Conservation (phyloP, 345 rosid genomes). For the Eucalyptus urophylla region DNA sequence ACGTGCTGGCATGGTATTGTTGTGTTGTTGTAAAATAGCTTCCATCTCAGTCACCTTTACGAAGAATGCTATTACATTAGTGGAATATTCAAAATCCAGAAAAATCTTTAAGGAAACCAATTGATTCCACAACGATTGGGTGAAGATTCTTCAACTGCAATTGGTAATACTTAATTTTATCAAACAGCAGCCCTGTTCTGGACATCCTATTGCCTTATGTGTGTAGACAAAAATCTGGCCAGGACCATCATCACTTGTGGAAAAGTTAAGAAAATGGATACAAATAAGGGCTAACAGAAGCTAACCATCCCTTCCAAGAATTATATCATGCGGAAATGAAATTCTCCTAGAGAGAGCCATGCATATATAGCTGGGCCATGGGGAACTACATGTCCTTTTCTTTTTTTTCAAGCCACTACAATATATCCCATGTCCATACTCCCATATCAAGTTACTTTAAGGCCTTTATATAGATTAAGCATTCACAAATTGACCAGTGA, state of each 20-base stretch:
- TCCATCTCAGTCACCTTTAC: slow-evolving; percentile 94
- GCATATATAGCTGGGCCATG: neutral
- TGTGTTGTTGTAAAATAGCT: slow-evolving; percentile 65
- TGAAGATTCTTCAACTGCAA: neutral
- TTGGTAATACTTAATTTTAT: neutral
- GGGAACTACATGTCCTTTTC: neutral
- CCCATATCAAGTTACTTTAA: neutral
- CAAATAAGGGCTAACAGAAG: neutral
- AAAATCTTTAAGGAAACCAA: neutral
- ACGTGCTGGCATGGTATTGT: slow-evolving; percentile 63
- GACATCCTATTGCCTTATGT: neutral
- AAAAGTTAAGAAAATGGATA: neutral
- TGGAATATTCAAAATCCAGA: neutral
- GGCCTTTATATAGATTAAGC: neutral
- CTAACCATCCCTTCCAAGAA: neutral
- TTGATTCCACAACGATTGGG: neutral
- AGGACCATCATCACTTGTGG: neutral
- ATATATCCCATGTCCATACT: neutral
- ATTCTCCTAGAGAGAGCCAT: neutral
- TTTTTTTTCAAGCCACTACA: neutral
- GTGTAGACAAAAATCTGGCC: neutral
- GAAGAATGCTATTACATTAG: neutral
- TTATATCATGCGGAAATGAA: neutral
- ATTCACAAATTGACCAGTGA: neutral
- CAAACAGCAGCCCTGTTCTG: neutral